Evolutionary conservation across 148 eudicot genomes (phyloP), one percentile per base, ranked within the genome.

Genomic region (Rhododendron mucronatum): DNA sequence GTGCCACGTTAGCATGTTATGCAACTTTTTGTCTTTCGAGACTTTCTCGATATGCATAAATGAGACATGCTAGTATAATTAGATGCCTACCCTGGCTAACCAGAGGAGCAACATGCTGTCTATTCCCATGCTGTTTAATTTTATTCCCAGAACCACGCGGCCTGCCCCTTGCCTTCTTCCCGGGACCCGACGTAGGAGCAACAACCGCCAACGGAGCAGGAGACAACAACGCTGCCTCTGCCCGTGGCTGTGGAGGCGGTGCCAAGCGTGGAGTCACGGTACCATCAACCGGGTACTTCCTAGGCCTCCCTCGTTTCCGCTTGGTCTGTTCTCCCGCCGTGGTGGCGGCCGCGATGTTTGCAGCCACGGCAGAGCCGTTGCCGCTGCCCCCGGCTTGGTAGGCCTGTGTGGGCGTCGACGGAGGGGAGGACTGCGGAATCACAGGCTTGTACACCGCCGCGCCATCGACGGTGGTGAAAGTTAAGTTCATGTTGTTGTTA

Each of bases 251-350:
- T 71, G 87, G 82, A 1, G 59, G 65, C 21, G 84, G 48, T 0
- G 82, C 41, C 65, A 82, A 73, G 3, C 84, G 83, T 23, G 82
- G 84, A 15, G 87, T 39, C 87, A 84, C 86, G 53, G 90, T 63
- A 11, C 88, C 88, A 83, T 88, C 94, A 14, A 91, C 80, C 21
- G 84, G 89, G 81, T 92, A 91, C 90, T 92, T 92, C 84, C 93
- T 86, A 7, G 94, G 94, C 85, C 94, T 87, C 65, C 94, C 94
- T 61, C 94, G 87, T 86, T 86, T 92, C 91, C 87, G 85, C 89
- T 85, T 91, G 18, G 35, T 33, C 53, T 82, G 86, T 76, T 89
- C 91, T 18, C 84, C 85, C 7, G 14, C 44, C n/a, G 15, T 51
- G 76, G 41, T 30, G 57, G 18, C 48, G 61, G 35, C 33, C 3